phyloP scores from a whole-genome alignment of 1,284 basidiomycete genomes.

The Austroboletus novae-zelandiae region DNA sequence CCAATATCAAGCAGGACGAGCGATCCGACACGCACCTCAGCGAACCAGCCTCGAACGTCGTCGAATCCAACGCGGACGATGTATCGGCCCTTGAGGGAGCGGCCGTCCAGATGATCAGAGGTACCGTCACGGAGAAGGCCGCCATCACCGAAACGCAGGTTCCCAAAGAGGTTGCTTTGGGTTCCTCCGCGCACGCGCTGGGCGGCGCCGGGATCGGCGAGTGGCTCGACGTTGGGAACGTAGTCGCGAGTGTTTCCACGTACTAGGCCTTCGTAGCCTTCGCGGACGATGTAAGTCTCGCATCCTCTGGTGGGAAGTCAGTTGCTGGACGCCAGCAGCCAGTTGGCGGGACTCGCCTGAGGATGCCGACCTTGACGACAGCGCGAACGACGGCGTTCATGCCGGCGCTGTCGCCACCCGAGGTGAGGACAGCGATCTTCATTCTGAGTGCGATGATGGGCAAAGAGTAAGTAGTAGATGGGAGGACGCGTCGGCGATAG shows the following conservation, averaged over 20 bases:
- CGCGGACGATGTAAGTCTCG: conserved; percentile 90
- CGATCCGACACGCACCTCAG: conserved; percentile 54
- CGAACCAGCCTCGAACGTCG: conserved; percentile 94
- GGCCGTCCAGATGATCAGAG: conserved; percentile 63
- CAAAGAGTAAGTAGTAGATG: background rate
- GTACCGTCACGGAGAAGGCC: conserved; percentile 88
- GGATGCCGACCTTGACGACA: conserved; percentile 86
- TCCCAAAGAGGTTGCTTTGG: conserved; percentile 51
- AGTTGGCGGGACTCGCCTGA: conserved; percentile 58
- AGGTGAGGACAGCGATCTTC: conserved; percentile 91
- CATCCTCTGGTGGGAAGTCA: conserved; percentile 62
- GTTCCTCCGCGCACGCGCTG: conserved; percentile 20
- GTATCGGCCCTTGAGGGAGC: conserved; percentile 85
- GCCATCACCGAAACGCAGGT: conserved; percentile 89
- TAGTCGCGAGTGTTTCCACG: conserved; percentile 58
- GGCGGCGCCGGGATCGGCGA: conserved; percentile 21
- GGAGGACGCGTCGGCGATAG: conserved; percentile 1
- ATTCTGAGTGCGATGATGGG: conserved; percentile 37
- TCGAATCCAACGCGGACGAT: conserved; percentile 98
- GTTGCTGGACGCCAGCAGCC: background rate
- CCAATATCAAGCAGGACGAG: background rate
- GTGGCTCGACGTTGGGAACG: conserved; percentile 13
- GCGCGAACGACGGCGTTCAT: conserved; percentile 96
- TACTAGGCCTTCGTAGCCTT: conserved; percentile 96
- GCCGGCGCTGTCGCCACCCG: conserved; percentile 95